Evolutionary conservation across 2,329 filamentous ascomycete genomes (phyloP).

Genomic region (Fusarium euwallaceae): DNA sequence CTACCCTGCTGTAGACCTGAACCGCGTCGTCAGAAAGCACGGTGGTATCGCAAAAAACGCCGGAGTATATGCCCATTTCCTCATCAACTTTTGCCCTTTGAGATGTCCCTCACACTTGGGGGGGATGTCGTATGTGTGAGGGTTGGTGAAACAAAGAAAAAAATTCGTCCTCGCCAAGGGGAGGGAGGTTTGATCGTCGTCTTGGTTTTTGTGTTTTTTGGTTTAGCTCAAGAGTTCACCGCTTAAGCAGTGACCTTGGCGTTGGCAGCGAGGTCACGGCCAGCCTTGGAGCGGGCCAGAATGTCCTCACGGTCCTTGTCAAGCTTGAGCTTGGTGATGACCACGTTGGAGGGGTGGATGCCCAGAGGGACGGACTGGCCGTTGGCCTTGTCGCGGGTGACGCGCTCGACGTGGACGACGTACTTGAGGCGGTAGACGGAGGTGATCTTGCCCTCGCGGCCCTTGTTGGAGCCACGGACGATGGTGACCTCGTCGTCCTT

Average conservation of each 20-base stretch:
- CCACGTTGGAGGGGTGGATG: slow-evolving; percentile 95
- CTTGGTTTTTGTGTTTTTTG: slow-evolving; percentile 41
- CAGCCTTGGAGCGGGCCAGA: slow-evolving; percentile 85
- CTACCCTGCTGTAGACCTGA: slow-evolving; percentile 55
- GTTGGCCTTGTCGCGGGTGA: slow-evolving; percentile 96
- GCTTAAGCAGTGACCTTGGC: slow-evolving; percentile 72
- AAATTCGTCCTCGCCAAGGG: slow-evolving; percentile 39
- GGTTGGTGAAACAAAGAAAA: slow-evolving; percentile 34
- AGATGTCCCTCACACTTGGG: slow-evolving; percentile 25
- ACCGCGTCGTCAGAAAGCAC: slow-evolving; percentile 46
- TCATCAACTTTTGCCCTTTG: slow-evolving; percentile 47
- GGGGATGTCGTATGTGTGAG: slow-evolving; percentile 21
- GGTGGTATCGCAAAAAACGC: slow-evolving; percentile 53
- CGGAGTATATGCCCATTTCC: slow-evolving; percentile 56
- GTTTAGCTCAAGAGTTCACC: slow-evolving; percentile 36
- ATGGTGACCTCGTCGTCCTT: slow-evolving; percentile 97
- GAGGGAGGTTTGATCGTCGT: slow-evolving; percentile 38
- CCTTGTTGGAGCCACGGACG: slow-evolving; percentile 94
- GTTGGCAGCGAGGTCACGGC: slow-evolving; percentile 82
- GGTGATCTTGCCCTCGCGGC: slow-evolving; percentile 97
- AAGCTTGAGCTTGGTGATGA: slow-evolving; percentile 99
- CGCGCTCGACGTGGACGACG: slow-evolving; percentile 95
- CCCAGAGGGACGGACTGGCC: slow-evolving; percentile 95
- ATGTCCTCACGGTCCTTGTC: slow-evolving; percentile 95
- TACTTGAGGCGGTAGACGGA: slow-evolving; percentile 99